Conservation (phyloP, 1,284 basidiomycete genomes). For the Exobasidium cylindrosporum region DNA sequence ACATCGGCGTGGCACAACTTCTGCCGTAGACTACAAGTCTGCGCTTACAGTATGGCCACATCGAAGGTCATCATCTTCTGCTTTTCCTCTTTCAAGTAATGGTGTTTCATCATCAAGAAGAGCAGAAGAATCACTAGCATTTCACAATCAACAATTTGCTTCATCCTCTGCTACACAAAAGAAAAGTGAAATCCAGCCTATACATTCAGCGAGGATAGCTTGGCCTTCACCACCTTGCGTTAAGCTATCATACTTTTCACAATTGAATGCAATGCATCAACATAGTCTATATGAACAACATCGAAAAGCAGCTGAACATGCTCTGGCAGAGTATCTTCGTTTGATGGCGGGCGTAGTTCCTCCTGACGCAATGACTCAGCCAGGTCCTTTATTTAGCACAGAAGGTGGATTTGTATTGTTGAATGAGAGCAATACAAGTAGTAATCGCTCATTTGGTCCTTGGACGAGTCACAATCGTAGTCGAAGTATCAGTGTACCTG, state of each 20-base stretch:
- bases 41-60: neutral
- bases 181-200: neutral
- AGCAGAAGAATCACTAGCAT: neutral
- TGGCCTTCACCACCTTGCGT: slow-evolving; percentile 5
- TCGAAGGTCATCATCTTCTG: neutral
- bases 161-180: neutral
- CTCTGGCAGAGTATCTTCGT: slow-evolving; percentile 1
- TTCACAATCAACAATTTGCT: neutral
- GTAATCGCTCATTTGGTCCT: neutral
- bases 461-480: neutral
- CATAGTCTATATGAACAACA: slow-evolving; percentile 3
- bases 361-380: neutral
- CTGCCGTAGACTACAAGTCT: neutral
- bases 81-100: neutral
- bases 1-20: neutral
- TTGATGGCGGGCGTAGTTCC: slow-evolving; percentile 3
- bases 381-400: neutral
- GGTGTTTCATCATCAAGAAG: neutral
- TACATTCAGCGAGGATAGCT: neutral
- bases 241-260: neutral
- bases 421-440: neutral
- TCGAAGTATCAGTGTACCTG: neutral
- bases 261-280: neutral
- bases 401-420: neutral
- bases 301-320: slow-evolving; percentile 1